Evolutionary conservation across 1,284 basidiomycete species (phyloP), one percentile per base, ranked within the genome.

Genomic region (Cryptococcus wingfieldii): DNA sequence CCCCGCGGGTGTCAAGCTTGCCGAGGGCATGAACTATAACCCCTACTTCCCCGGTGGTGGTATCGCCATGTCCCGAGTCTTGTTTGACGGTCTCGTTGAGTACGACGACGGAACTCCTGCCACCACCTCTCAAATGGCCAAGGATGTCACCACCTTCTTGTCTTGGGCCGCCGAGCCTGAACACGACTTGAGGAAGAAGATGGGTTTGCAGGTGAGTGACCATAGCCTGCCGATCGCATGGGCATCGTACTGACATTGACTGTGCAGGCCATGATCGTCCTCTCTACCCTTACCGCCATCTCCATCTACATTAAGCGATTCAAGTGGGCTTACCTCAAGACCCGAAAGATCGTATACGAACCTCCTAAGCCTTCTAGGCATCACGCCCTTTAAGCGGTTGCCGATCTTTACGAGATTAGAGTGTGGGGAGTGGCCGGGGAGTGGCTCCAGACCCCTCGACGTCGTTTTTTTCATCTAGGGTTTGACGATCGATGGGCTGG

Each of bases 71-170:
- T 95, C 92, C 51, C 90, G 95, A 76, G 86, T 97, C 19, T 81
- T 99, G 62, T 98, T 90, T 75, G 94, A 98, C 72, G 93, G 90
- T 45, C 77, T 97, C 45, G 93, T 98, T 57, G 94, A 98, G 78
- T 97, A 89, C 76, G 88, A 90, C 1, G 94, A 98, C 74, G 89
- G 90, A 54, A 98, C 96, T 5, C 92, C 95, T 10, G 90, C 95
- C 12, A 98, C 95, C 49, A 89, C 93, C 10, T 90, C 90, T n/a
- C 96, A 98, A 78, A 95, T 98, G 93, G 94, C 96, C 66, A 98
- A 98, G 84, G 96, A 99, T 71, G 93, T 99, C 50, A 85, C 86
- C 42, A 91, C 89, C 3, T 99, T 98, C 87, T 80, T 98, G 58
- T 85, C 84, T 79, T 96, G 91, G 91, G 89, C 90, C 44, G 84